These are phyloP conservation scores for Arthrocladium fulminans DNA, from an alignment of 2,329 filamentous ascomycete species.

Conservation along the genomic window DNA sequence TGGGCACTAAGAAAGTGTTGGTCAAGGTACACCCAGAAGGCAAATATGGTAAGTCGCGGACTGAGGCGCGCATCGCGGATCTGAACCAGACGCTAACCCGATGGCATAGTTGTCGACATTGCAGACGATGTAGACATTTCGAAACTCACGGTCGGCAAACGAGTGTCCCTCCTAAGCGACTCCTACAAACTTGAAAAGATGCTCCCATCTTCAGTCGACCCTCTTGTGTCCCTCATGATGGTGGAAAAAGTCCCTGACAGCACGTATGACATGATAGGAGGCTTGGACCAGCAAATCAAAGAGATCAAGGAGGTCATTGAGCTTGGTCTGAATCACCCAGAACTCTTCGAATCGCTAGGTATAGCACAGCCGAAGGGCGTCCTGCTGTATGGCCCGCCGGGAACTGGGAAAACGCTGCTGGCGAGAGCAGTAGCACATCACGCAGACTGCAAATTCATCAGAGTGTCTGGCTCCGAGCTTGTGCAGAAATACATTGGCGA, in stretches of 20 bases:
- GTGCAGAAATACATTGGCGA: slow-evolving; percentile 99
- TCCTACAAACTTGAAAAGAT: slow-evolving; percentile 99
- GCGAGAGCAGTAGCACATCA: slow-evolving; percentile 95
- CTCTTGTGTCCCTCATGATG: slow-evolving; percentile 99
- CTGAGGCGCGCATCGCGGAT: slow-evolving; percentile 13
- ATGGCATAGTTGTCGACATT: slow-evolving; percentile 73
- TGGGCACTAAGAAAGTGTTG: slow-evolving; percentile 98
- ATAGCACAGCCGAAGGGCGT: slow-evolving; percentile 98
- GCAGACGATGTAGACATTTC: slow-evolving; percentile 86
- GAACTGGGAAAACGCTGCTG: slow-evolving; percentile 92
- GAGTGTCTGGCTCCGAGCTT: slow-evolving; percentile 88
- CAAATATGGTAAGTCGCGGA: slow-evolving; percentile 75
- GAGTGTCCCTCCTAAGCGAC: slow-evolving; percentile 90
- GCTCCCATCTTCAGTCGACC: slow-evolving; percentile 94
- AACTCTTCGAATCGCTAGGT: slow-evolving; percentile 96
- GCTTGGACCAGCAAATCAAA: slow-evolving; percentile 97
- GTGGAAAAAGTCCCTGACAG: slow-evolving; percentile 99
- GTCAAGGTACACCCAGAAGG: slow-evolving; percentile 99
- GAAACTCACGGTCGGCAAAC: slow-evolving; percentile 95
- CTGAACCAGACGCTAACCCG: slow-evolving; percentile 20
- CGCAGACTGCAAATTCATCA: slow-evolving; percentile 98
- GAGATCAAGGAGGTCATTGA: slow-evolving; percentile 99
- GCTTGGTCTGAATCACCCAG: slow-evolving; percentile 93
- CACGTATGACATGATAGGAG: slow-evolving; percentile 99
- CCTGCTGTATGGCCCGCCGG: slow-evolving; percentile 88